A percentile compares a stretch with the other conserved stretches of the same genome.
Conservation (phyloP, 2,329 filamentous ascomycete genomes). For the Botryotinia calthae region DNA sequence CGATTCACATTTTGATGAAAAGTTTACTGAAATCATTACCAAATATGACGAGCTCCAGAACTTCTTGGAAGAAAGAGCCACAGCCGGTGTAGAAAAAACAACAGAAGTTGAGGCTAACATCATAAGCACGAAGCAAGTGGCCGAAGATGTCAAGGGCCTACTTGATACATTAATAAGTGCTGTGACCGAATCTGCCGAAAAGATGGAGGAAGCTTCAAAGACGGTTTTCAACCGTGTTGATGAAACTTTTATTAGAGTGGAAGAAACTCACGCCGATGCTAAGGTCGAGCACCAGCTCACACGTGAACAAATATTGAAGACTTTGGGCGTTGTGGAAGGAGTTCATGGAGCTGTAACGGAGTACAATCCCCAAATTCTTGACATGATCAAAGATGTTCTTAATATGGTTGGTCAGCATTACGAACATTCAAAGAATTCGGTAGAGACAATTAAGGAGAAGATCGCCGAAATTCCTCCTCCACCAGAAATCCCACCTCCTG, state of each 20-base stretch:
- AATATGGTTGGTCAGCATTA: constrained; percentile 81
- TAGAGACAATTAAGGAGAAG: constrained; percentile 54
- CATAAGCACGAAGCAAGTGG: constrained; percentile 70
- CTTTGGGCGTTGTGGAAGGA: constrained; percentile 68
- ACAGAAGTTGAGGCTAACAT: constrained; percentile 71
- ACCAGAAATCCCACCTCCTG: constrained; percentile 56
- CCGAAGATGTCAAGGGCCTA: constrained; percentile 82
- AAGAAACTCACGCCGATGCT: constrained; percentile 69
- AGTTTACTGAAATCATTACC: constrained; percentile 71
- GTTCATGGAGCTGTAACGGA: constrained; percentile 78
- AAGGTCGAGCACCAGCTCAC: constrained; percentile 81
- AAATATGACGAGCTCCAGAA: constrained; percentile 87
- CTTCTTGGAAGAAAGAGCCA: constrained; percentile 69
- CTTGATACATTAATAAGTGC: constrained; percentile 81
- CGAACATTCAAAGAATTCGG: constrained; percentile 74
- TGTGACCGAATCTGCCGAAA: constrained; percentile 79
- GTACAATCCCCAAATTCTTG: constrained; percentile 83
- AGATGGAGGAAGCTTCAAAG: constrained; percentile 82
- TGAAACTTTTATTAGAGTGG: constrained; percentile 70
- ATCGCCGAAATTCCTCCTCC: constrained; percentile 53
- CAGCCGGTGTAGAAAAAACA: constrained; percentile 70
- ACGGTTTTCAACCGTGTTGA: constrained; percentile 82
- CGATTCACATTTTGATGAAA: constrained; percentile 58
- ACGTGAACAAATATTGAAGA: constrained; percentile 74
- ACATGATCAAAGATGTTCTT: constrained; percentile 82